Evolutionary conservation across 2,329 filamentous ascomycete genomes (phyloP).

Genomic region (Phialemonium atrogriseum): DNA sequence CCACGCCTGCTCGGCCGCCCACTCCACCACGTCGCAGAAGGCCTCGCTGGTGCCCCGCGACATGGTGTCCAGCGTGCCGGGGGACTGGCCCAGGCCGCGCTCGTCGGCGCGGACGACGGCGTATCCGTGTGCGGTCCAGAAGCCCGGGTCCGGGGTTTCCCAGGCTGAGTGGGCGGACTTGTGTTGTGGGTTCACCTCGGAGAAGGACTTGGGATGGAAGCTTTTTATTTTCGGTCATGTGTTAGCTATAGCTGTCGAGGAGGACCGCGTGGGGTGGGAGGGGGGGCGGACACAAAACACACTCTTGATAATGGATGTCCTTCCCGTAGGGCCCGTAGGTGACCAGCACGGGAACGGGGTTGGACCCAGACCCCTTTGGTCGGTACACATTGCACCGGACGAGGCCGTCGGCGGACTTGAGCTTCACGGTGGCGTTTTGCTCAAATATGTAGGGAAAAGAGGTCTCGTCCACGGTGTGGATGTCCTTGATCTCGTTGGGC

Average conservation of each 20-base stretch:
- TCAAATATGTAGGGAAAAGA: constrained; percentile 4
- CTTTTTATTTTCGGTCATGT: no score
- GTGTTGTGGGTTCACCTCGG: constrained; percentile 45
- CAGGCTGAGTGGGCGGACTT: constrained; percentile 45
- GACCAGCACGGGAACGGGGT: constrained; percentile 47
- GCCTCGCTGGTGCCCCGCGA: constrained; percentile 35
- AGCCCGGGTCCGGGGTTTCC: constrained; percentile 51
- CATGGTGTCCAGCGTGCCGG: constrained; percentile 40
- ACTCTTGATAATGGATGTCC: constrained; percentile 55
- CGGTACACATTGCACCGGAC: constrained; percentile 29
- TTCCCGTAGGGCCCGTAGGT: constrained; percentile 71
- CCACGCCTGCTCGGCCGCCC: constrained; percentile 38
- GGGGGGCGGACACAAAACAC: constrained; percentile 17
- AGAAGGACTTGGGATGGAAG: constrained; percentile 31
- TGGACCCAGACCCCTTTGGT: constrained; percentile 15
- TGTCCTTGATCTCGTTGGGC: no score
- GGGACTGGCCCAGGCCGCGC: constrained; percentile 37
- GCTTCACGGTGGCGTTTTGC: constrained; percentile 4
- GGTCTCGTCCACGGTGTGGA: not conserved
- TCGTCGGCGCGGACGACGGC: constrained; percentile 46
- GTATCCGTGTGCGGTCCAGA: constrained; percentile 47
- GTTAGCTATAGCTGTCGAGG: no score
- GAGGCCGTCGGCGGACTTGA: constrained; percentile 10
- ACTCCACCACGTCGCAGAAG: constrained; percentile 42
- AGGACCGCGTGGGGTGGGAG: not conserved